phyloP scores from a whole-genome alignment of 768 basidiomycete species.

The Russula sp. region DNA sequence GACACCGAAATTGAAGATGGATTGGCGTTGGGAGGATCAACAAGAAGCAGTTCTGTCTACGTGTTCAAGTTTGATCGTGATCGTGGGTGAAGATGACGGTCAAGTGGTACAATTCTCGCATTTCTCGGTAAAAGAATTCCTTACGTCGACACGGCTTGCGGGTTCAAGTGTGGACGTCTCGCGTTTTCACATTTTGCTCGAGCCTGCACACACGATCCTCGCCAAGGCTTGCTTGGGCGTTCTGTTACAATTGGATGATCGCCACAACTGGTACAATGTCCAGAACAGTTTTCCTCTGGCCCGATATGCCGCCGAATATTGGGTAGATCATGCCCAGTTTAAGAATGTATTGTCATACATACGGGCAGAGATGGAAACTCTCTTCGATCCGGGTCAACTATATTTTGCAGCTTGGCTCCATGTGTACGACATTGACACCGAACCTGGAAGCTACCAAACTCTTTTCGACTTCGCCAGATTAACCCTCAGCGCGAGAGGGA shows the following conservation, averaged over 20 bases:
- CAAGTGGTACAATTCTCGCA: background rate
- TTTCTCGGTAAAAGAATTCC: background rate
- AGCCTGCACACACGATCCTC: background rate
- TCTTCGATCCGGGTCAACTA: too few species aligned
- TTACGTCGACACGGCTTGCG: background rate
- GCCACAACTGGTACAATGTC: background rate
- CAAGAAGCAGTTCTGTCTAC: background rate
- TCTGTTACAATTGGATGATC: background rate
- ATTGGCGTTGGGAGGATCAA: background rate
- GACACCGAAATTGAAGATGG: background rate
- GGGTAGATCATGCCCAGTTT: background rate
- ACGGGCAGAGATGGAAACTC: too few species aligned
- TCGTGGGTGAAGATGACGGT: background rate
- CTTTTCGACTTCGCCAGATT: too few species aligned
- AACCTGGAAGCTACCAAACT: too few species aligned
- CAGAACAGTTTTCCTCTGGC: background rate
- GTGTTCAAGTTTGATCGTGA: background rate
- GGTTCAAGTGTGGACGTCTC: background rate
- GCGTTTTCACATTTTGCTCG: background rate
- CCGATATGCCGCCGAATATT: background rate
- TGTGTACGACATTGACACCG: background rate
- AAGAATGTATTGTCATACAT: background rate
- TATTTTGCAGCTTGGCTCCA: too few species aligned
- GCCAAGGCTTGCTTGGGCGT: background rate
- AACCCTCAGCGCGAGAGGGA: too few species aligned